Evolutionary conservation across 2,329 filamentous ascomycete species (phyloP), one percentile per base, ranked within the genome.

Genomic region (Drechslera avenae): DNA sequence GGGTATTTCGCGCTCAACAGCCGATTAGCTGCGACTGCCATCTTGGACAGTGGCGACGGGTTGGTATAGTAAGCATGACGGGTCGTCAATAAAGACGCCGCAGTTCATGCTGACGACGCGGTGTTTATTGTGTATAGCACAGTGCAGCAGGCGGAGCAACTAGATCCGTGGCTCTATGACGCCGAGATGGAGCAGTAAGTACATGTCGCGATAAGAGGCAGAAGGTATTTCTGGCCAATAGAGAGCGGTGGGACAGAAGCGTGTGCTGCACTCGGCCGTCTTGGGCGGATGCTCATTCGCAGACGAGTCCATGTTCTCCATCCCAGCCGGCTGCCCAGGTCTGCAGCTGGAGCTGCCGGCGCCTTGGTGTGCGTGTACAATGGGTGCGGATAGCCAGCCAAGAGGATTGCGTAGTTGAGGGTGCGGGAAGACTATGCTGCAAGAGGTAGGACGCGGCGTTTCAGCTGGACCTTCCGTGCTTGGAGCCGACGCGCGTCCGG

Each of bases 381-480:
- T 18, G 14, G 13, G 17, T 28, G 43, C 35, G 18, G 40, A 10
- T 34, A 14, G 30, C 39, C 47, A 45, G 19, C 48, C 43, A 45
- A 52, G 26, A 17, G 32, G 16, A 40, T 23, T 41, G 23, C 28
- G 32, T 32, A 32, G 30, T 33, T 18, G 39, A 58, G 54, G 50
- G 14, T 44, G 26, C 50, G 59, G 59, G 55, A 49, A 26, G 40
- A 18, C 59, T 57, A 56, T 30, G 18, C 48, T 34, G n/a, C n/a
- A 46, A 35, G 10, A 28, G 42, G 42, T 34, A 50, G 31, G 42
- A 39, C 21, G 40, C 52, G 34, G 41, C 52, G 55, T 54, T 56
- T 57, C 57, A 62, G 53, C 52, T 61, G 52, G 54, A 52, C 54
- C 50, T 58, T 52, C 47, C 53, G 55, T 57, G 53, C 39, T 37